phyloP scores from a whole-genome alignment of 1,284 basidiomycete genomes.

The Marasmius oreades region DNA sequence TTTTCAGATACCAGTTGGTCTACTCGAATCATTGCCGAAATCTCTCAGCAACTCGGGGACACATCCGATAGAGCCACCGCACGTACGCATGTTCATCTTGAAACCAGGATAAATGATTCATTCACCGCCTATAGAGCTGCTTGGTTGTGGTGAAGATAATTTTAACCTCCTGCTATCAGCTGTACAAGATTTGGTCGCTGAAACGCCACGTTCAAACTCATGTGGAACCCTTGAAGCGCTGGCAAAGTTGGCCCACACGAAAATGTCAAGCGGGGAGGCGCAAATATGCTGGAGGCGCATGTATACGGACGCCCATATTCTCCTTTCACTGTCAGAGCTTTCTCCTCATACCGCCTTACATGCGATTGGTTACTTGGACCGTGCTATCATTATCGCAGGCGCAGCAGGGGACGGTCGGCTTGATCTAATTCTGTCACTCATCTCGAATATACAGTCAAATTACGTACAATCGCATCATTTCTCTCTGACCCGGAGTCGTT shows the following conservation, averaged over 20 bases:
- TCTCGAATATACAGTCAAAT: constrained; percentile 43
- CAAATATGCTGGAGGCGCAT: constrained; percentile 48
- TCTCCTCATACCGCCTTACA: constrained; percentile 20
- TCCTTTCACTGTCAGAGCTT: constrained; percentile 43
- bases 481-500: background rate
- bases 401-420: constrained; percentile 60
- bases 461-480: constrained; percentile 20
- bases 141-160: constrained; percentile 18
- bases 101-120: background rate
- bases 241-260: constrained; percentile 30
- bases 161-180: constrained; percentile 23
- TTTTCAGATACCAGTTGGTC: constrained; percentile 8
- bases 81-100: constrained; percentile 12
- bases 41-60: constrained; percentile 19
- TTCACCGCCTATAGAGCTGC: constrained; percentile 13
- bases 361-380: constrained; percentile 66
- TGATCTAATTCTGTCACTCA: constrained; percentile 59
- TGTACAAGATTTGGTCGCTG: constrained; percentile 20
- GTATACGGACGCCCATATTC: constrained; percentile 63
- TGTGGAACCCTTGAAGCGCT: constrained; percentile 28
- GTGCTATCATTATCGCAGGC: constrained; percentile 82
- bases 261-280: constrained; percentile 29
- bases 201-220: constrained; percentile 10
- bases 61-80: constrained; percentile 15
- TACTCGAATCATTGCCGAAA: constrained; percentile 16